Evolutionary conservation across 352 stramenopile species (phyloP).

Genomic region (Phytophthora rubi): DNA sequence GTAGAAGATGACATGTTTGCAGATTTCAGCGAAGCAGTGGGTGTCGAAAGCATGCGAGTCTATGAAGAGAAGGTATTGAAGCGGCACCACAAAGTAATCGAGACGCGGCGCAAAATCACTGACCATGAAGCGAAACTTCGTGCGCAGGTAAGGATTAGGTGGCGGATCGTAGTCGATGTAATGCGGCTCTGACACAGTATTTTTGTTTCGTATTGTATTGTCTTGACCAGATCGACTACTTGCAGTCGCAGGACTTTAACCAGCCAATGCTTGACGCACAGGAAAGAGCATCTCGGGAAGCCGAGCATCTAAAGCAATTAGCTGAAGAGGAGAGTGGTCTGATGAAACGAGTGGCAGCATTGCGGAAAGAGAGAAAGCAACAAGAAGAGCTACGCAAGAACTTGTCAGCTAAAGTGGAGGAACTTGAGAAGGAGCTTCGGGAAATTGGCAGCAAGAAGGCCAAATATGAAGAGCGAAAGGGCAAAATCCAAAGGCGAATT

Average conservation of each 20-base stretch:
- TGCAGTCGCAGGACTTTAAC: constrained; percentile 72
- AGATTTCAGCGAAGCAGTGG: constrained; percentile 79
- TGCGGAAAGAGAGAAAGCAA: constrained; percentile 85
- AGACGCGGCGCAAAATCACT: constrained; percentile 74
- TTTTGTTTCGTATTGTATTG: constrained; percentile 1
- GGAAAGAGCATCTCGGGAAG: constrained; percentile 53
- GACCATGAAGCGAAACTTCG: constrained; percentile 86
- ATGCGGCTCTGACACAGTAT: constrained; percentile 14
- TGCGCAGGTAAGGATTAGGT: constrained; percentile 60
- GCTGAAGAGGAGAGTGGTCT: constrained; percentile 56
- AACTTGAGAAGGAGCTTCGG: constrained; percentile 71
- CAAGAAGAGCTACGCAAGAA: constrained; percentile 47
- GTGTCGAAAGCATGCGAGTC: constrained; percentile 82
- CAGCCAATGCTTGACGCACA: constrained; percentile 53
- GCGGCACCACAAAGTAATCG: constrained; percentile 70
- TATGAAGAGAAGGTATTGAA: constrained; percentile 96
- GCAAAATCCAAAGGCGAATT: constrained; percentile 85
- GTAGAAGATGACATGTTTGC: constrained; percentile 90
- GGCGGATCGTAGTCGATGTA: not conserved
- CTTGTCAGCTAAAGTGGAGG: constrained; percentile 50
- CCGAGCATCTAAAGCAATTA: constrained; percentile 59
- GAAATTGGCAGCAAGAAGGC: constrained; percentile 64
- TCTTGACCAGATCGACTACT: constrained; percentile 57
- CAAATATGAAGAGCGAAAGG: constrained; percentile 70
- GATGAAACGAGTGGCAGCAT: constrained; percentile 46